These are phyloP conservation scores for Aspergillus latus DNA, from an alignment of 2,329 filamentous ascomycete species.

Conservation along the genomic window DNA sequence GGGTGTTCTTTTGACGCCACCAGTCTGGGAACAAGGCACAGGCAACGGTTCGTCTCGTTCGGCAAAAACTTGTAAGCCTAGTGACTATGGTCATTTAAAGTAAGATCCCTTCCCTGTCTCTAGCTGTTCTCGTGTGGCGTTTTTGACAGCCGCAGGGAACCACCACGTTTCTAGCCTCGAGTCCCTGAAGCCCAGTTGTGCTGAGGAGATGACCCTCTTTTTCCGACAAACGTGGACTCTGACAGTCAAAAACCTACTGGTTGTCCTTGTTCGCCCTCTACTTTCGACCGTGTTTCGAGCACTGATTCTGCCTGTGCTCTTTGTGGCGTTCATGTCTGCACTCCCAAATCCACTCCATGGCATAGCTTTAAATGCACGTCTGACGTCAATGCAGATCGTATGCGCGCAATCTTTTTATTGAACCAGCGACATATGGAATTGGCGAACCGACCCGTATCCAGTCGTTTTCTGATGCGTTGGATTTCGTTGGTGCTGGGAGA, in stretches of 20 bases:
- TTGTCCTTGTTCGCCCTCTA: conserved; percentile 55
- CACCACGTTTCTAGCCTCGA: not conserved
- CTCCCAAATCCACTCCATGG: conserved; percentile 1
- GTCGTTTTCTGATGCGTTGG: conserved; percentile 64
- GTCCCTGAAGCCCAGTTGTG: not conserved
- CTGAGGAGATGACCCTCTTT: conserved; percentile 36
- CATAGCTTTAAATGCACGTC: not conserved
- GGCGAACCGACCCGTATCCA: conserved; percentile 62
- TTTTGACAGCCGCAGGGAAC: not conserved
- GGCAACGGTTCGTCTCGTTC: not conserved
- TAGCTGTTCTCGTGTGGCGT: not conserved
- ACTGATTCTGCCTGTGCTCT: conserved; percentile 57
- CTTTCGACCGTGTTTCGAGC: conserved; percentile 56
- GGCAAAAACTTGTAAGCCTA: not conserved
- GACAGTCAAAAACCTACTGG: conserved; percentile 57
- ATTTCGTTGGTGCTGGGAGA: conserved; percentile 57
- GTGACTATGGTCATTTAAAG: conserved; percentile 4
- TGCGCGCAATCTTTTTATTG: conserved; percentile 79
- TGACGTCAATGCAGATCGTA: conserved; percentile 50
- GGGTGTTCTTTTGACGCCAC: not conserved
- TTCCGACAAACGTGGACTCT: conserved; percentile 57
- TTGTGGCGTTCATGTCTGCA: conserved; percentile 46
- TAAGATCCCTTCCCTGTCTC: not conserved
- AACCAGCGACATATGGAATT: conserved; percentile 73
- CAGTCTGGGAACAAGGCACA: not conserved